Evolutionary conservation across 2,329 filamentous ascomycete species (phyloP).

Genomic region (Botrytis medusae): DNA sequence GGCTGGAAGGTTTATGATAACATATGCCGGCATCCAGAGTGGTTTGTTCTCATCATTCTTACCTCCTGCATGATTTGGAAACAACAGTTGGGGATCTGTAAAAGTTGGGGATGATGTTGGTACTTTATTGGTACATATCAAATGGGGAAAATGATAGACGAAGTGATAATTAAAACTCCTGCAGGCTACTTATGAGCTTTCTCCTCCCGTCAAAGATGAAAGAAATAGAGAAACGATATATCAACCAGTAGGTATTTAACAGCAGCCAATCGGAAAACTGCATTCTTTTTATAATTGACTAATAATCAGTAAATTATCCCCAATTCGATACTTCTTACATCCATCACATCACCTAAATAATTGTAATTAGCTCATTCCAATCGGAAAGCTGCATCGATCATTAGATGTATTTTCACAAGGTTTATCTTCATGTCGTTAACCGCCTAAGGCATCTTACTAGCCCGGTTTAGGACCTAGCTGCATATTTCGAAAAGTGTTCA

Average conservation of each 20-base stretch:
- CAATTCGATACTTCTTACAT: background rate
- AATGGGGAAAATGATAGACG: background rate
- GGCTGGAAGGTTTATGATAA: slow-evolving; percentile 60
- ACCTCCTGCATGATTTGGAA: slow-evolving; percentile 68
- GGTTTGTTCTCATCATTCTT: slow-evolving; percentile 86
- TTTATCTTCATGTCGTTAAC: background rate
- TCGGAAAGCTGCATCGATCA: background rate
- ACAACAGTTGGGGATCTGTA: background rate
- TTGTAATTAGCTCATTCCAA: background rate
- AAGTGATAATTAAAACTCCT: background rate
- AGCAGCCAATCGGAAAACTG: background rate
- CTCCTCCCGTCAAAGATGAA: background rate
- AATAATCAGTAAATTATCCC: background rate
- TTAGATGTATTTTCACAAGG: background rate
- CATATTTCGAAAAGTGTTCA: slow-evolving; percentile 7
- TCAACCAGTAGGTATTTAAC: background rate
- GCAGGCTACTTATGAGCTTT: background rate
- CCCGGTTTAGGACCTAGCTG: background rate
- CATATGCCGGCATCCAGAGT: slow-evolving; percentile 82
- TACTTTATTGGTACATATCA: background rate
- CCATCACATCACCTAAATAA: background rate
- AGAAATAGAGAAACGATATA: background rate
- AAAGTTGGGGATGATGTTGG: background rate
- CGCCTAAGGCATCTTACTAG: background rate
- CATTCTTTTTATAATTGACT: background rate